These are phyloP conservation scores for Xylaria arbuscula DNA, from an alignment of 2,329 filamentous ascomycete genomes.

Conservation along the genomic window DNA sequence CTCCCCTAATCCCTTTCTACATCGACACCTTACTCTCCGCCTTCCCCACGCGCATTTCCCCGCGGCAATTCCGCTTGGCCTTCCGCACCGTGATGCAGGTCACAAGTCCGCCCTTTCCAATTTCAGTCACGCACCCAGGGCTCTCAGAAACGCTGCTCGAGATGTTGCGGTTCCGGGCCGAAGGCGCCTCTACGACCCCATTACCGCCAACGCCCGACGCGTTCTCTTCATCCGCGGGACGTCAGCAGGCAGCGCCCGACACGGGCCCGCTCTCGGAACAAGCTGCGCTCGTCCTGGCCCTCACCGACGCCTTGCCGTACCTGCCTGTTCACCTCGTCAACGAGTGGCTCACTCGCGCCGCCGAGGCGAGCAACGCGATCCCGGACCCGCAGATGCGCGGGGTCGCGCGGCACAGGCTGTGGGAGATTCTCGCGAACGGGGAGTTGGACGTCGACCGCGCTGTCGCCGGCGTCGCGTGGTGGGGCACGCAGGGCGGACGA, in stretches of 20 bases:
- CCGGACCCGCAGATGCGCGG: conserved; percentile 70
- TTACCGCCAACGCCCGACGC: conserved; percentile 46
- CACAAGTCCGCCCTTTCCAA: conserved; percentile 80
- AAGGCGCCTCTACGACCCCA: conserved; percentile 57
- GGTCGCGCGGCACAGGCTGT: conserved; percentile 76
- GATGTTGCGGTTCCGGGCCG: conserved; percentile 75
- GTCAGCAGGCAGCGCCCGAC: not conserved
- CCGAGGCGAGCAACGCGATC: conserved; percentile 73
- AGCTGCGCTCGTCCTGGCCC: conserved; percentile 77
- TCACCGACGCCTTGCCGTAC: conserved; percentile 82
- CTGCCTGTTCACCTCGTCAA: conserved; percentile 76
- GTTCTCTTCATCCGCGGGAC: not conserved
- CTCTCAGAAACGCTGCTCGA: conserved; percentile 86
- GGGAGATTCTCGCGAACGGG: conserved; percentile 80
- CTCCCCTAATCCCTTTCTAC: conserved; percentile 82
- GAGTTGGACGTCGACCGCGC: conserved; percentile 91
- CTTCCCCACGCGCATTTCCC: conserved; percentile 81
- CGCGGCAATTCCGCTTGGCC: conserved; percentile 87
- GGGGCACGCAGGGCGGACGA: conserved; percentile 72
- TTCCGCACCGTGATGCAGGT: conserved; percentile 88
- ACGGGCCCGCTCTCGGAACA: conserved; percentile 73
- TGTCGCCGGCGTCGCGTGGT: conserved; percentile 84
- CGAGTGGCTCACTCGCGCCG: conserved; percentile 82
- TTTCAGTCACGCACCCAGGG: conserved; percentile 77
- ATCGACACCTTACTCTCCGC: conserved; percentile 82